A percentile compares a stretch with the other conserved stretches of the same genome.
Evolutionary conservation across 192 early-diverging fungal genomes (phyloP).

Genomic region (Chytriomyces sp.): DNA sequence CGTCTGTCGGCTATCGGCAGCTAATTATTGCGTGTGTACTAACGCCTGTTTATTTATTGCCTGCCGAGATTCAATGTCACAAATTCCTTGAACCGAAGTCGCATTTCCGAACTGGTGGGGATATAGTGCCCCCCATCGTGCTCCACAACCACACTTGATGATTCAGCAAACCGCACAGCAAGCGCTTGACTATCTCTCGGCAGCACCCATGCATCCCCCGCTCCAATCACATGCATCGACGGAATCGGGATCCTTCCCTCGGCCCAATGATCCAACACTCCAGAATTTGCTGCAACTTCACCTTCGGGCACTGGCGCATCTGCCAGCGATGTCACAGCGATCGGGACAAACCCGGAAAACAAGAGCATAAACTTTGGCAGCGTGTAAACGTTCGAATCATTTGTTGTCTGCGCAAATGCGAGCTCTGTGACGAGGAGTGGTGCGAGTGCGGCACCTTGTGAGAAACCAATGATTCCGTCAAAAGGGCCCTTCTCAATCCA

Average conservation of each 20-base stretch:
- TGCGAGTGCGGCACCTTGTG: constrained; percentile 54
- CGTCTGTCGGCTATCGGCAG: too few relatives aligned
- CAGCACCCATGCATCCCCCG: constrained; percentile 24
- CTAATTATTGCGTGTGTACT: too few relatives aligned
- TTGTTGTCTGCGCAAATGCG: neutral
- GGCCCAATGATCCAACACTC: constrained; percentile 5
- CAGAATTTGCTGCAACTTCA: constrained; percentile 10
- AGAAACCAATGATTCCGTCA: constrained; percentile 55
- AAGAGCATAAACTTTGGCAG: constrained; percentile 42
- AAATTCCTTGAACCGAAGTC: constrained; percentile 42
- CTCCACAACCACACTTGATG: neutral
- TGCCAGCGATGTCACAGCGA: constrained; percentile 26
- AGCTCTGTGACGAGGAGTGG: constrained; percentile 41
- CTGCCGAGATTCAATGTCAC: too few relatives aligned
- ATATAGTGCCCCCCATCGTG: constrained; percentile 44
- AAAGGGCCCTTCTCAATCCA: constrained; percentile 48
- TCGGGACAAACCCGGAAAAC: constrained; percentile 44
- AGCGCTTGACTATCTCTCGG: constrained; percentile 35
- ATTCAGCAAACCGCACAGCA: constrained; percentile 4
- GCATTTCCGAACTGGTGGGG: constrained; percentile 42
- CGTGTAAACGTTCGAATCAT: constrained; percentile 2
- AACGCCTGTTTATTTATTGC: too few relatives aligned
- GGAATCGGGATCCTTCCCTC: constrained; percentile 17
- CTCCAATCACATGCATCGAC: constrained; percentile 50
- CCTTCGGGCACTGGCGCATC: neutral